Base-by-base conservation (phyloP, 805 yeast species). In the Yarrowia alimentaria region DNA sequence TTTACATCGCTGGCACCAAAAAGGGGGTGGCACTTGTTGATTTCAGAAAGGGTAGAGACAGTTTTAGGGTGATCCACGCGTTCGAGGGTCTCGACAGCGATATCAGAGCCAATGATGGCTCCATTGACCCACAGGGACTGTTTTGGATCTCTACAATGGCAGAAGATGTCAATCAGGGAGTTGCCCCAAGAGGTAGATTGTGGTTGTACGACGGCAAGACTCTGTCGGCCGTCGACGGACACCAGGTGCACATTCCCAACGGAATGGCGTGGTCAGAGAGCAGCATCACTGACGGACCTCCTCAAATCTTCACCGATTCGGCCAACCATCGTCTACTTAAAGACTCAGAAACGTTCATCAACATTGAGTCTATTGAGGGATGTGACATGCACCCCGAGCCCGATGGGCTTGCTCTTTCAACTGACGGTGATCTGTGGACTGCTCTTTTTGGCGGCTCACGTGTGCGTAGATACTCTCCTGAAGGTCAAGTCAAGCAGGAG, bases 141-240 rank as follows among this genome's bases (percentile, higher is more conserved):
- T 75, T 88, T 45, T 83, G 85, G 77, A 78, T 85, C 43, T 96
- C 96, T 1, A 72, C 90, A 16, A 89, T 89, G 95, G 45, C 42
- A 20, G 53, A 51, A 13, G 53, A 49, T 18, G 55, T 52, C 13
- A 54, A 43, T 16, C 37, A 17, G 14, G 47, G 22, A 13, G 43
- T 56, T 9, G 32, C 53, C 19, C 51, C 38, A 25, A 77, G 76
- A 50, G 96, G 96, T 1, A 71, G 71, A 40, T 60, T 81, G 37
- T 71, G 75, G 59, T 68, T 72, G 32, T 68, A 72, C 48, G 67
- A 69, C 30, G 56, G 50, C 1, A 21, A 68, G 9, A 56, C 61
- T 5, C 10, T 40, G 10, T 29, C 25, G 6, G 43, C 51, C 18
- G 64, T 64, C 9, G 60, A 75, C 2, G 64, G 71, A 52, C 71